Base-by-base conservation (phyloP, 2,329 filamentous ascomycete genomes). In the Lecanicillium sp. region DNA sequence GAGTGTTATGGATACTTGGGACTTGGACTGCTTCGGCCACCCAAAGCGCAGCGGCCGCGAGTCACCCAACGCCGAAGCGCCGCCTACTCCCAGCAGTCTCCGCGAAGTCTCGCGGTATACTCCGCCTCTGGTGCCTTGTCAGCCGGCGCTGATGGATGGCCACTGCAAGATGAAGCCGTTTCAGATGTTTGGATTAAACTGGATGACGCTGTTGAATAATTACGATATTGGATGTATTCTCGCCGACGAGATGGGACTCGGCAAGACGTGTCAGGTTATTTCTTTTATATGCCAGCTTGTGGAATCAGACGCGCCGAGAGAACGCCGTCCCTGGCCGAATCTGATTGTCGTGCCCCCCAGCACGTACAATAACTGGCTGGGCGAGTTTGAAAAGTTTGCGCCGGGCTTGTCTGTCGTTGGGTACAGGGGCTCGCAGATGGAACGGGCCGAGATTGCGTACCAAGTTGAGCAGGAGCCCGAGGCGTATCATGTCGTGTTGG, bases 241-340 rank as follows among this genome's bases (percentile, higher is more conserved):
- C 14, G 92, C 92, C 2, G 92, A 98, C 56, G 92, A 98, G 56
- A 98, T 98, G 92, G 92, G 86, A 37, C 68, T 90, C 29, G 92
- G 92, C 33, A 98, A 98, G 69, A 98, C 92, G 1, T 96, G 88
- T 51, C 90, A 98, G 54, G 87, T 97, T 45, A 95, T 98, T 49
- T 81, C 87, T 0, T 87, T 98, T 52, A 72, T 98, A 33, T 84
- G 87, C 13, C 82, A 95, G 51, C 68, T 98, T 18, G 79, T 85
- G 13, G 79, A 88, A 53, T 76, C 76, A 20, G 77, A 69, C 43
- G 54, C 68, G 25, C 52, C 53, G 5, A 37, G 34, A 11, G 45
- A 47, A 3, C 45, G 44, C 5, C 46, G 71, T 65, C 55, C 77
- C 54, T 67, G 87, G 86, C 53, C 87, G 67, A 66, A 95, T 56